phyloP scores from a whole-genome alignment of 2,329 filamentous ascomycete genomes.

The Clonostachys chloroleuca region DNA sequence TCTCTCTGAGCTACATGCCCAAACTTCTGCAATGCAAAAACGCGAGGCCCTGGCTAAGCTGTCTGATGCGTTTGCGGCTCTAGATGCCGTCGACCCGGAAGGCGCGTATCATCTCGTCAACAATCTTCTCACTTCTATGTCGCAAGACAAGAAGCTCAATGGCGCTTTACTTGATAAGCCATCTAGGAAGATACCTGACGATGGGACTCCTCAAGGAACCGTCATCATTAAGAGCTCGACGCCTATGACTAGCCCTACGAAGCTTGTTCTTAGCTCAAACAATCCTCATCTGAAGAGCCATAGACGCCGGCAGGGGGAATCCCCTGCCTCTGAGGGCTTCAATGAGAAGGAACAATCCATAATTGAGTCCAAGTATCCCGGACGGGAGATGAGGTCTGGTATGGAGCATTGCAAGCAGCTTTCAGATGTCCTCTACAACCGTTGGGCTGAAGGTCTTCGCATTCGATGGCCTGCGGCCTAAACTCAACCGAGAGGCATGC shows the following conservation, averaged over 20 bases:
- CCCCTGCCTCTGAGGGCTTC: slow-evolving; percentile 23
- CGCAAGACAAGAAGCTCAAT: slow-evolving; percentile 63
- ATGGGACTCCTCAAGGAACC: slow-evolving; percentile 47
- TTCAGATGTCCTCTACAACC: slow-evolving; percentile 83
- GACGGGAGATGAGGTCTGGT: slow-evolving; percentile 54
- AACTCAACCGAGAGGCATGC: background rate
- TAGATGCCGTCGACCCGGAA: slow-evolving; percentile 87
- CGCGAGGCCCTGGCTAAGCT: slow-evolving; percentile 79
- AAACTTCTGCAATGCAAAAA: slow-evolving; percentile 63
- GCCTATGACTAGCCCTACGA: slow-evolving; percentile 43
- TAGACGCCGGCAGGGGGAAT: slow-evolving; percentile 56
- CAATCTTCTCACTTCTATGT: slow-evolving; percentile 68
- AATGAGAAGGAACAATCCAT: slow-evolving; percentile 39
- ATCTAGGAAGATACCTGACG: slow-evolving; percentile 30
- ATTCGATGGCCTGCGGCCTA: slow-evolving; percentile 57
- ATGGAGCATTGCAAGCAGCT: slow-evolving; percentile 93
- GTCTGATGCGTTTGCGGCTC: slow-evolving; percentile 77
- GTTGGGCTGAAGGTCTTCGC: slow-evolving; percentile 83
- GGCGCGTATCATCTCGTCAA: slow-evolving; percentile 83
- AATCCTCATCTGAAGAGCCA: slow-evolving; percentile 85
- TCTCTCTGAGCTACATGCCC: slow-evolving; percentile 82
- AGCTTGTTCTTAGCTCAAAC: slow-evolving; percentile 72
- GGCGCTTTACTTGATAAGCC: slow-evolving; percentile 37
- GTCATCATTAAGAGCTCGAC: slow-evolving; percentile 51
- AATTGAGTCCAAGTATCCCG: slow-evolving; percentile 48